Conservation (phyloP, 257 asterid species). For the Fraxinus excelsior region DNA sequence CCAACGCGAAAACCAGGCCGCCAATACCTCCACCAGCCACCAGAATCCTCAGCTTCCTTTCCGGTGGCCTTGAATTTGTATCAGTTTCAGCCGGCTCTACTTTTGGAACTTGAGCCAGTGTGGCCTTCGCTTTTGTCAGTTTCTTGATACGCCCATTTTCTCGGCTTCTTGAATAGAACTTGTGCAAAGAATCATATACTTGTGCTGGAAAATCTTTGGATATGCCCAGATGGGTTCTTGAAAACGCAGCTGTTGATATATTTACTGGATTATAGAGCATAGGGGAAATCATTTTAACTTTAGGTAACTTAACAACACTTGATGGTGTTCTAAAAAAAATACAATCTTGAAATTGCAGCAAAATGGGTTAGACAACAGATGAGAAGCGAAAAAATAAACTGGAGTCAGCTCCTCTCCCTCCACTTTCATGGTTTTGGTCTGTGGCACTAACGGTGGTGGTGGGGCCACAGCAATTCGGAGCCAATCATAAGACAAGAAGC, state of each 20-base stretch:
- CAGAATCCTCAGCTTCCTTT: constrained; percentile 44
- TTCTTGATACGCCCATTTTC: constrained; percentile 36
- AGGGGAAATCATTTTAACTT: constrained; percentile 45
- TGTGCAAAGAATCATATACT: constrained; percentile 29
- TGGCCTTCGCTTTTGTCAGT: constrained; percentile 35
- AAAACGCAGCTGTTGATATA: constrained; percentile 41
- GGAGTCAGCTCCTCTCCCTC: neutral
- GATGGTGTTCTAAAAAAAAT: neutral
- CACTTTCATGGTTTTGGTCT: neutral
- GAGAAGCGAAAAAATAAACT: neutral
- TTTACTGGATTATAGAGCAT: constrained; percentile 49
- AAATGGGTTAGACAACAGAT: neutral
- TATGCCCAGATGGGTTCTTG: constrained; percentile 38
- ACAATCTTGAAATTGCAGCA: constrained; percentile 1
- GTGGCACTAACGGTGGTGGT: constrained; percentile 25
- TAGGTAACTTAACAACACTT: neutral
- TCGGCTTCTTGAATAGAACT: constrained; percentile 11
- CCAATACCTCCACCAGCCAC: constrained; percentile 74
- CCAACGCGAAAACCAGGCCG: constrained; percentile 61
- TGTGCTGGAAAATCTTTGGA: constrained; percentile 39
- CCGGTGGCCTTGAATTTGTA: constrained; percentile 20
- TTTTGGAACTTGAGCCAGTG: constrained; percentile 28
- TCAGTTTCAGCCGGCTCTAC: constrained; percentile 17
- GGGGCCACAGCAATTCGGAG: constrained; percentile 43
- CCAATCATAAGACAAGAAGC: constrained; percentile 55